A percentile compares a stretch with the other conserved stretches of the same genome.
phyloP scores from a whole-genome alignment of 2,329 filamentous ascomycete species.

The Verticillium nubilum region DNA sequence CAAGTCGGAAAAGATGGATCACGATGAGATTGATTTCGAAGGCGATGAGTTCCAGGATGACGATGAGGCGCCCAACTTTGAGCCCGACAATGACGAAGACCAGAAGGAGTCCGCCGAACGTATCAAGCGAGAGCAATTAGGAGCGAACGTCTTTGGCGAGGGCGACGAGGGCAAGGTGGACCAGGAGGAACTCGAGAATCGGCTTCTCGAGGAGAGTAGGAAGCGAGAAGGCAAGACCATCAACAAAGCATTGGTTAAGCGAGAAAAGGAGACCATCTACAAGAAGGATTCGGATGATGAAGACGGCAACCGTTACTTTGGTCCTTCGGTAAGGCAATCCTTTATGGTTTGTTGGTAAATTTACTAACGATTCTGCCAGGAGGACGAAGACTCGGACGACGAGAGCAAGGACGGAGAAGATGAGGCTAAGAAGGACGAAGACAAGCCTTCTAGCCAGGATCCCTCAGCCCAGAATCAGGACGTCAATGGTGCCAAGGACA shows the following conservation, averaged over 20 bases:
- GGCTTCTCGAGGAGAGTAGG: constrained; percentile 62
- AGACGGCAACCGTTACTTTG: constrained; percentile 18
- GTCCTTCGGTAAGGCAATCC: not conserved
- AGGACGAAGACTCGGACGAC: constrained; percentile 40
- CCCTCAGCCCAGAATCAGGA: constrained; percentile 53
- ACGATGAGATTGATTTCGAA: constrained; percentile 63
- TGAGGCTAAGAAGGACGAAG: constrained; percentile 54
- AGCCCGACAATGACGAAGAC: constrained; percentile 77
- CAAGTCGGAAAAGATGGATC: constrained; percentile 62
- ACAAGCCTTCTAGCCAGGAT: constrained; percentile 17
- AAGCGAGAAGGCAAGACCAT: constrained; percentile 71
- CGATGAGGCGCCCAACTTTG: constrained; percentile 71
- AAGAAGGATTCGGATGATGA: constrained; percentile 58
- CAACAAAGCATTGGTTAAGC: constrained; percentile 75
- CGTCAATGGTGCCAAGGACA: constrained; percentile 47
- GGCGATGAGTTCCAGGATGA: constrained; percentile 81
- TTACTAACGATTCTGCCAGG: constrained; percentile 26
- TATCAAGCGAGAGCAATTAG: constrained; percentile 76
- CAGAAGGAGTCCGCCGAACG: constrained; percentile 65
- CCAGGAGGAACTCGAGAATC: constrained; percentile 64
- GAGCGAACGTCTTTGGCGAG: constrained; percentile 75
- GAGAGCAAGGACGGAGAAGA: constrained; percentile 32
- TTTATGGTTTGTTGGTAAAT: not conserved
- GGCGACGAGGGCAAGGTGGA: constrained; percentile 67
- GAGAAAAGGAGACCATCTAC: constrained; percentile 84